A percentile compares a stretch with the other conserved stretches of the same genome.
Conservation (phyloP, 176 grass and related monocot genomes). For the Hsuehochloa calcarea region DNA sequence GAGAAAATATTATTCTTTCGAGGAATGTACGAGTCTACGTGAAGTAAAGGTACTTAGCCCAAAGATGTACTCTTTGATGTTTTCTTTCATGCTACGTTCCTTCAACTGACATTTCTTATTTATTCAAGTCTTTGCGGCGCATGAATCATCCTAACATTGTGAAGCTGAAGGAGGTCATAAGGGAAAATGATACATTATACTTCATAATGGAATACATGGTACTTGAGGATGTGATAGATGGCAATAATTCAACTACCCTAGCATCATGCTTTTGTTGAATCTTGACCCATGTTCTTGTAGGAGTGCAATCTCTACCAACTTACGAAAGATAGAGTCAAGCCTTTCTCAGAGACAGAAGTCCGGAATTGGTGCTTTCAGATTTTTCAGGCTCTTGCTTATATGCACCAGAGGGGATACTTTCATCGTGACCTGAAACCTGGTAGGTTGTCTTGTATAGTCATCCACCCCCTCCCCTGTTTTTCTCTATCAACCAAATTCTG, state of each 20-base stretch:
- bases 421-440: constrained; percentile 99
- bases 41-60: constrained; percentile 80
- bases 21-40: constrained; percentile 93
- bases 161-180: constrained; percentile 97
- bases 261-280: constrained; percentile 27
- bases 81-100: neutral
- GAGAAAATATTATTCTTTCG: constrained; percentile 96
- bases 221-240: constrained; percentile 30
- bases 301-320: constrained; percentile 96
- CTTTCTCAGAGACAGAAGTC: constrained; percentile 73
- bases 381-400: constrained; percentile 96
- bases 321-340: constrained; percentile 91
- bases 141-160: constrained; percentile 98
- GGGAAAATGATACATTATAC: constrained; percentile 88
- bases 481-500: neutral
- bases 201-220: constrained; percentile 99
- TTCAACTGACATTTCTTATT: constrained; percentile 31
- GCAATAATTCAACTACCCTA: neutral
- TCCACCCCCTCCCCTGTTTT: neutral
- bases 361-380: constrained; percentile 99
- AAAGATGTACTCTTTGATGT: constrained; percentile 5
- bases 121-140: constrained; percentile 76
- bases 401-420: constrained; percentile 98
- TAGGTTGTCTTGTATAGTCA: constrained; percentile 23
- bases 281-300: constrained; percentile 42